phyloP scores from a whole-genome alignment of 306 rosid genomes.

The Prunus mira region DNA sequence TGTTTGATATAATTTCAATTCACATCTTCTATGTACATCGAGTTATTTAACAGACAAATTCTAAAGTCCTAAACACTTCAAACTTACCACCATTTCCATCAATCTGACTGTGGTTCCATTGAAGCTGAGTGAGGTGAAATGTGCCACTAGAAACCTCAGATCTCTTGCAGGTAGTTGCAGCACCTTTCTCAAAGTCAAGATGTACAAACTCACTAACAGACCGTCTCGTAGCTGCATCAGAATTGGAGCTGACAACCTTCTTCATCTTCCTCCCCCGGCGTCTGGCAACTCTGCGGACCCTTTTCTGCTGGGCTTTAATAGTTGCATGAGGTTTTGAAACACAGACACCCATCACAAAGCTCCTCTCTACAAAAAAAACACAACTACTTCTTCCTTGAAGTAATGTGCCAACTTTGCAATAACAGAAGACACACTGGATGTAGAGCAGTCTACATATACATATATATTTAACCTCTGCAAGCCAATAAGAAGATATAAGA shows the following conservation, averaged over 20 bases:
- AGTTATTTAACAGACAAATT: not conserved
- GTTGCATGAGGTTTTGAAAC: conserved; percentile 50
- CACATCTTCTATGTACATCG: no score
- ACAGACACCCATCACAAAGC: conserved; percentile 64
- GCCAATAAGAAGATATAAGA: not conserved
- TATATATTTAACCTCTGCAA: not conserved
- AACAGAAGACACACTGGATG: not conserved
- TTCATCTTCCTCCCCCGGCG: conserved; percentile 30
- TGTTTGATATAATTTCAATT: no score
- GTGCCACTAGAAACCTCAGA: conserved; percentile 71
- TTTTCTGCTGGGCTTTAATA: conserved; percentile 17
- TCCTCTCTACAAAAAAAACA: conserved; percentile 14
- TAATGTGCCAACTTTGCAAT: not conserved
- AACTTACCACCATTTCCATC: conserved; percentile 51
- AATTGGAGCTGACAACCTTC: conserved; percentile 25
- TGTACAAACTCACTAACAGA: conserved; percentile 55
- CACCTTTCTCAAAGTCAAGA: conserved; percentile 59
- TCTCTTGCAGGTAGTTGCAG: conserved; percentile 45
- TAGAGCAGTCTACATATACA: not conserved
- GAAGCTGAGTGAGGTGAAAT: conserved; percentile 67
- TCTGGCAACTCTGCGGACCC: conserved; percentile 31
- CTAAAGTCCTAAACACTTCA: not conserved
- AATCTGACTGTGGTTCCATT: conserved; percentile 68
- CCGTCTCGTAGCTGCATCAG: conserved; percentile 46
- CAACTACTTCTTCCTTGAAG: not conserved